Base-by-base conservation (phyloP, 2,329 filamentous ascomycete genomes). In the Berkeleyomyces basicola region DNA sequence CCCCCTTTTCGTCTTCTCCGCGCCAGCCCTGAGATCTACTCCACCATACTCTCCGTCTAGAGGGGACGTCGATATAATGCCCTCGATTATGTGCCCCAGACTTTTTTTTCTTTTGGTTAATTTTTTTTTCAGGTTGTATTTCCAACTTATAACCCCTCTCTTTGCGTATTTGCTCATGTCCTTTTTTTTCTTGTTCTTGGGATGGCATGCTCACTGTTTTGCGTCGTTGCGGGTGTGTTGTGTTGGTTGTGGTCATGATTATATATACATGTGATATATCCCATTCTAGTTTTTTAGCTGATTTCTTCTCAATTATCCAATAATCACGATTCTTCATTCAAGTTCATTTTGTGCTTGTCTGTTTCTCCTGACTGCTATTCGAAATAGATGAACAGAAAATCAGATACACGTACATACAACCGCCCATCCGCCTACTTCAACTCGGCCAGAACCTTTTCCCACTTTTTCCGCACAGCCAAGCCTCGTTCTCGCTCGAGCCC, bases 381-480 rank as follows among this genome's bases (percentile, higher is more conserved):
- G 23, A 23, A 23, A 23, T 23, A 23, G 23, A 23, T 23, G 23
- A 44, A 10, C 14, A 33, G 11, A 59, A 53, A 40, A 64, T 44
- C n/a, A 39, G 2, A 49, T 23, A 16, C 39, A 7, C 11, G 4
- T 39, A 31, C 11, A 6, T 39, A 31, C 23, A 23, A 23, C 23
- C 23, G 23, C 37, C 37, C n/a, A 5, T 10, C 14, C 7, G 5
- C 6, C 33, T 40, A n/a, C 5, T 11, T 57, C 59, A 75, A 53
- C 61, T 73, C 70, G 10, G 70, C 67, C 33, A 72, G 61, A n/a
- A 73, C 71, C 51, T 71, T 70, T 63, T 71, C 74, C 66, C 78
- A 71, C 3, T 74, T 69, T 66, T 72, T 76, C 67, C 77, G 75
- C 14, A 79, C 74, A 59, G 78, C 77, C 37, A 74, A 64, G 0